Evolutionary conservation across 2,329 filamentous ascomycete genomes (phyloP), one percentile per base, ranked within the genome.

Genomic region (Neonectria ditissima): DNA sequence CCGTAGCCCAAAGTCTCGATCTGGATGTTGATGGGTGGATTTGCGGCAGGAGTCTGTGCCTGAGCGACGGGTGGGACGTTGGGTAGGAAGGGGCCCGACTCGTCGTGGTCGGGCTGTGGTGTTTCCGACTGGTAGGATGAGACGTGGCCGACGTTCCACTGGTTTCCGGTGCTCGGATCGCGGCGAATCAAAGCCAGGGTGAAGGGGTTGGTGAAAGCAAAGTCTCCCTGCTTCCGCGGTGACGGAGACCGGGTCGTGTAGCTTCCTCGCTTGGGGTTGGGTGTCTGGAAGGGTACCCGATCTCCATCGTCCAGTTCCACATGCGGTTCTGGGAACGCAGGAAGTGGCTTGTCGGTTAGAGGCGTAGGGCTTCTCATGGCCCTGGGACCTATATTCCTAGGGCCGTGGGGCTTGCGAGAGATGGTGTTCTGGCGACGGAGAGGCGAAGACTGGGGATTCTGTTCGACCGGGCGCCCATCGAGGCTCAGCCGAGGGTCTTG

Each of bases 61-160:
- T 63, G 59, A 50, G 62, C n/a, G 55, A 75, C 55, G 13, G 69
- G 65, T 47, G 72, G 69, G 1, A 71, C 72, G 11, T 64, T 55
- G 11, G 67, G 43, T 48, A 74, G 77, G 58, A 61, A 62, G 54
- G 28, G 71, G 62, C 62, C 73, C 50, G 26, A 69, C 53, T 64
- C 71, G 28, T 64, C 69, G 8, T 63, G 67, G 11, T 65, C 68
- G 6, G 71, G 73, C 1, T 72, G 69, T 10, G 72, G 69, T 18
- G 56, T 59, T 47, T 85, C 82, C 14, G 82, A 75, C 65, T 87
- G 84, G 62, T 83, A 83, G 0, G 85, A 87, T 2, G 83, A 84
- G 52, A 93, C 84, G 58, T 84, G 88, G 22, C 89, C 92, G 13
- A 94, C 85, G 73, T 94, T 94, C 91, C 91, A 93, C 76, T 94